Evolutionary conservation across 1,284 basidiomycete species (phyloP).

Genomic region (Flammula alnicola): DNA sequence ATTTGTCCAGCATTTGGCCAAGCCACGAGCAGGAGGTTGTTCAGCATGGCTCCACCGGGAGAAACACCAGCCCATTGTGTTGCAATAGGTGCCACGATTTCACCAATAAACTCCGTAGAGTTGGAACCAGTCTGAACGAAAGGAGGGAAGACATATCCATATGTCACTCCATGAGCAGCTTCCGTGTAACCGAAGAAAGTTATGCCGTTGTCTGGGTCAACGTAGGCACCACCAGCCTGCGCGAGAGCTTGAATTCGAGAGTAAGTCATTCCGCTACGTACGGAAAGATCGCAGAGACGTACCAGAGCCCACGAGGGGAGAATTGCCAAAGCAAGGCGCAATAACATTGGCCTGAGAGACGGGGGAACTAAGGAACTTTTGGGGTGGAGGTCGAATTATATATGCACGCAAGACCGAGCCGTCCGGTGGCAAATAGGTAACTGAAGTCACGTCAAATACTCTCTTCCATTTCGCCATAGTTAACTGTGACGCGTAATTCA

Average conservation of each 20-base stretch:
- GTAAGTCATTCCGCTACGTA: not conserved
- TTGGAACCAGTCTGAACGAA: conserved; percentile 39
- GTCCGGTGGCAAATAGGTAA: conserved; percentile 11
- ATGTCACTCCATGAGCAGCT: conserved; percentile 51
- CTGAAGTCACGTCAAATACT: conserved; percentile 6
- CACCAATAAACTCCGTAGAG: conserved; percentile 61
- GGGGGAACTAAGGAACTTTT: conserved; percentile 5
- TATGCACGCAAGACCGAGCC: conserved; percentile 11
- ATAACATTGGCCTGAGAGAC: conserved; percentile 32
- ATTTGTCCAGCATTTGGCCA: conserved; percentile 60
- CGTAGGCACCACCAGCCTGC: conserved; percentile 43
- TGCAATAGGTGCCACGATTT: conserved; percentile 59
- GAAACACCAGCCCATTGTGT: conserved; percentile 59
- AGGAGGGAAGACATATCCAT: conserved; percentile 59
- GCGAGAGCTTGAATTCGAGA: conserved; percentile 39
- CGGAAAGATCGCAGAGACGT: conserved; percentile 1
- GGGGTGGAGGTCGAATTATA: conserved; percentile 20
- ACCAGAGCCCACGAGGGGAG: conserved; percentile 28
- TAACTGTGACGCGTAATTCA: not conserved
- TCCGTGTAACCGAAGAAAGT: conserved; percentile 57
- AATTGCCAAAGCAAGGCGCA: conserved; percentile 28
- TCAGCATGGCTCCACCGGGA: conserved; percentile 58
- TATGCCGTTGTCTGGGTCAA: conserved; percentile 58
- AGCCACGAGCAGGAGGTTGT: conserved; percentile 57
- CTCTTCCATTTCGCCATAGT: not conserved